phyloP scores from a whole-genome alignment of 371 early-diverging fungal genomes.

The Blakeslea trispora region DNA sequence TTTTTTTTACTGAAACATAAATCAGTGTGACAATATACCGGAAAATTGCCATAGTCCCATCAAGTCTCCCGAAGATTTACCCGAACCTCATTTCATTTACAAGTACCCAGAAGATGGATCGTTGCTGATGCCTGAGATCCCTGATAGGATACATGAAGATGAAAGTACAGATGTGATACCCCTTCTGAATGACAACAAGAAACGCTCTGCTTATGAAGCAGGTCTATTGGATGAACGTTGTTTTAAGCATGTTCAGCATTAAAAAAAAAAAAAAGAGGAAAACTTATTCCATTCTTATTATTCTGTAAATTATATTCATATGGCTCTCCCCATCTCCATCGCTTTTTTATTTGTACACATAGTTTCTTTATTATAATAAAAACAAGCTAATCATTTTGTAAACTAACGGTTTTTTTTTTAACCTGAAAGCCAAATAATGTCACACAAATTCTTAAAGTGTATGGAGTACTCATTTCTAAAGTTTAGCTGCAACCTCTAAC shows the following conservation, averaged over 20 bases:
- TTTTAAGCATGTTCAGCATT: neutral
- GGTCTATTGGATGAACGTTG: neutral
- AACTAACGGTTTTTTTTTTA: too few species aligned
- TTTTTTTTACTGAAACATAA: neutral
- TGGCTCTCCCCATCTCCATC: too few species aligned
- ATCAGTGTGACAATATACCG: constrained; percentile 12
- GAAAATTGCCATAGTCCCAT: constrained; percentile 16
- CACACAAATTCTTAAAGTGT: too few species aligned
- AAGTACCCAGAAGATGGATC: constrained; percentile 52
- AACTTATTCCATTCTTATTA: too few species aligned
- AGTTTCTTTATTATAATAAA: too few species aligned
- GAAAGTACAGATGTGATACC: neutral
- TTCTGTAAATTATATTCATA: too few species aligned
- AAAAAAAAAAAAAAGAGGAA: neutral
- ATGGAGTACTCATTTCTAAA: too few species aligned
- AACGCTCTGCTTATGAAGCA: constrained; percentile 8
- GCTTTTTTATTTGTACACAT: too few species aligned
- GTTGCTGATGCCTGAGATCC: constrained; percentile 42
- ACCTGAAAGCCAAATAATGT: too few species aligned
- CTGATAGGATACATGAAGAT: constrained; percentile 19
- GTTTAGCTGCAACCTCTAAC: too few species aligned
- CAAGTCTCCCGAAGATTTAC: constrained; percentile 27
- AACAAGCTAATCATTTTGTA: too few species aligned
- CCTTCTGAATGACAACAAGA: neutral
- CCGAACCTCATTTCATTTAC: constrained; percentile 27